Evolutionary conservation across 768 basidiomycete species (phyloP), one percentile per base, ranked within the genome.

Genomic region (Mycena venus): DNA sequence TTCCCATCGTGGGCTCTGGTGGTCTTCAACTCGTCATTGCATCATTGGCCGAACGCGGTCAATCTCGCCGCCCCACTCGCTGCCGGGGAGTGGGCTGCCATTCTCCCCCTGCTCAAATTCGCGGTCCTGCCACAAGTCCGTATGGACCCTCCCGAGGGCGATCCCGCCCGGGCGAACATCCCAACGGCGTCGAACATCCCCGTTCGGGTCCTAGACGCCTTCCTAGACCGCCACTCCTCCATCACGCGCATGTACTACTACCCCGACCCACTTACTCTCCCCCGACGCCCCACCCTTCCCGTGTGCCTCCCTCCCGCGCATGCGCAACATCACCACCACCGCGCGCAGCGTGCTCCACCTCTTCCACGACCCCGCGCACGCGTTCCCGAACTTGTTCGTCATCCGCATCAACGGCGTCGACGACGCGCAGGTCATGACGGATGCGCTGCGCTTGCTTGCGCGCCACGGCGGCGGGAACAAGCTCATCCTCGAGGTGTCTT

Each of bases 231-330:
- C 44, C 71, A 73, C 53, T 56, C 55, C 25, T 36, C 27, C 27
- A 58, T 76, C 9, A 62, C 71, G n/a, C 69, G 75, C 49, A 72
- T 76, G 59, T 61, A 59, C 15, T 76, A 76, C 68, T 64, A 72
- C 25, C 75, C 75, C 21, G 75, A 72, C n/a, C 61, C 69, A 19
- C 42, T 10, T 27, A 72, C 71, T 3, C 9, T 76, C 25, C 61
- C n/a, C 34, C 34, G 47, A 58, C 36, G 74, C 49, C 14, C 49
- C 38, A 4, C 32, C 65, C 12, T 58, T 68, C 42, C 71, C 75
- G 4, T 17, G 29, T 47, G 34, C 32, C 19, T 40, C 61, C 25
- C 32, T 76, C 2, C 62, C 68, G 6, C 68, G 67, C 49, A 23
- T 73, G 29, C 75, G 75, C 19, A 64, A 70, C 34, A 51, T 76